Percentiles rank a stretch among this genome's conserved stretches.
These are phyloP conservation scores for Croton laevigatus DNA, from an alignment of 441 rosid species.

Conservation along the genomic window DNA sequence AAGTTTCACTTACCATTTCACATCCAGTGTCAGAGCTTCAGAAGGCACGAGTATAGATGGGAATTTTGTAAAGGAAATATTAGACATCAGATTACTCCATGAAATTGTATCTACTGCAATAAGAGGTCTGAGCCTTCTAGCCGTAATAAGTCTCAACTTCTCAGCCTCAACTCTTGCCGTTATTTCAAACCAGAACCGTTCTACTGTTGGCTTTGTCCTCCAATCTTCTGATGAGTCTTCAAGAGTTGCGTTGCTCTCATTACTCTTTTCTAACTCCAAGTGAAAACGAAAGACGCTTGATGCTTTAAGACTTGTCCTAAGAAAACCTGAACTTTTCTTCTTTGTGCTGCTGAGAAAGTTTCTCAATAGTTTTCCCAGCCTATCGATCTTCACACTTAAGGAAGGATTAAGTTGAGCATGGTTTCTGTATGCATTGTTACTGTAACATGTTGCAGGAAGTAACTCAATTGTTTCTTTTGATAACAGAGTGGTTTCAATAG, in stretches of 20 bases:
- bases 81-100: constrained; percentile 67
- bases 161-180: constrained; percentile 51
- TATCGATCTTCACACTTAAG: constrained; percentile 41
- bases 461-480: constrained; percentile 45
- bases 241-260: constrained; percentile 38
- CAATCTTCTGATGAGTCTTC: constrained; percentile 36
- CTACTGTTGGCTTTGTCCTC: constrained; percentile 64
- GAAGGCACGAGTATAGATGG: constrained; percentile 67
- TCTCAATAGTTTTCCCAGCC: constrained; percentile 41
- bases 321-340: constrained; percentile 29
- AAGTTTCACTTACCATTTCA: constrained; percentile 57
- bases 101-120: constrained; percentile 52
- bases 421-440: constrained; percentile 22
- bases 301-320: constrained; percentile 46
- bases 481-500: constrained; percentile 39
- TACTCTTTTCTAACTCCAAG: constrained; percentile 55
- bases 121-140: constrained; percentile 60
- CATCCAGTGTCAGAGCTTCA: constrained; percentile 73
- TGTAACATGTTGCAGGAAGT: constrained; percentile 60
- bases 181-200: constrained; percentile 64
- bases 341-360: constrained; percentile 34
- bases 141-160: constrained; percentile 43
- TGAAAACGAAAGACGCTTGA: constrained; percentile 47
- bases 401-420: constrained; percentile 36
- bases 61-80: constrained; percentile 73